Evolutionary conservation across 768 basidiomycete species (phyloP).

Genomic region (Calocybe indica): DNA sequence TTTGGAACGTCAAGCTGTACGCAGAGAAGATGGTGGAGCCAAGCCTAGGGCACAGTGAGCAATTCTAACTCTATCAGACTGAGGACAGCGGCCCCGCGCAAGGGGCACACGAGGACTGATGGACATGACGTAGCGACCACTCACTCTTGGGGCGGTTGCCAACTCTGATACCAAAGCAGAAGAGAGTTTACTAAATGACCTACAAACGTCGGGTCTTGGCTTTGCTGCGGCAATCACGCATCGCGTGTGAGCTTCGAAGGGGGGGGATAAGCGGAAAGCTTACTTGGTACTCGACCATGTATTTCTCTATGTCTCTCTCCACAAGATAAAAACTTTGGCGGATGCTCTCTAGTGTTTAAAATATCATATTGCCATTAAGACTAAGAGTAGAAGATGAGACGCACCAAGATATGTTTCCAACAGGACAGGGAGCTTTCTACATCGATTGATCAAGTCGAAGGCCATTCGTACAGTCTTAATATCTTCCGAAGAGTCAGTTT

Average conservation of each 20-base stretch:
- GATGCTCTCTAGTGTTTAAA: conserved; percentile 47
- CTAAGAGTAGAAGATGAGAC: conserved; percentile 10
- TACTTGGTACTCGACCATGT: conserved; percentile 63
- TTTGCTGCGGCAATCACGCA: conserved; percentile 26
- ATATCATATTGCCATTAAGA: not conserved
- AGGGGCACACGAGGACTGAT: not conserved
- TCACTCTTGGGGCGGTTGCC: conserved; percentile 65
- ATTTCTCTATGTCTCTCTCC: conserved; percentile 48
- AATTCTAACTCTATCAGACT: not conserved
- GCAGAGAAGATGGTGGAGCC: conserved; percentile 53
- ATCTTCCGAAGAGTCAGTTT: conserved; percentile 24
- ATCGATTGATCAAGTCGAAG: conserved; percentile 52
- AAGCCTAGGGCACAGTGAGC: conserved; percentile 37
- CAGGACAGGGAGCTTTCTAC: conserved; percentile 54
- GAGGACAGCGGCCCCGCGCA: too few species aligned
- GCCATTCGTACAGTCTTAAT: conserved; percentile 45
- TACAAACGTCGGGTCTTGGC: conserved; percentile 42
- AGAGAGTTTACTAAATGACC: conserved; percentile 52
- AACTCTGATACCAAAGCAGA: conserved; percentile 69
- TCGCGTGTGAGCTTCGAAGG: not conserved
- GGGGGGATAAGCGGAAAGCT: conserved; percentile 3
- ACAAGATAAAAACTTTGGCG: conserved; percentile 54
- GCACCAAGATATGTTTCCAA: conserved; percentile 70
- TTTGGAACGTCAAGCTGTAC: conserved; percentile 68
- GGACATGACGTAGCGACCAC: conserved; percentile 13